Evolutionary conservation across 1,139 yeast species (phyloP).

Genomic region (Taiozyma sp.): DNA sequence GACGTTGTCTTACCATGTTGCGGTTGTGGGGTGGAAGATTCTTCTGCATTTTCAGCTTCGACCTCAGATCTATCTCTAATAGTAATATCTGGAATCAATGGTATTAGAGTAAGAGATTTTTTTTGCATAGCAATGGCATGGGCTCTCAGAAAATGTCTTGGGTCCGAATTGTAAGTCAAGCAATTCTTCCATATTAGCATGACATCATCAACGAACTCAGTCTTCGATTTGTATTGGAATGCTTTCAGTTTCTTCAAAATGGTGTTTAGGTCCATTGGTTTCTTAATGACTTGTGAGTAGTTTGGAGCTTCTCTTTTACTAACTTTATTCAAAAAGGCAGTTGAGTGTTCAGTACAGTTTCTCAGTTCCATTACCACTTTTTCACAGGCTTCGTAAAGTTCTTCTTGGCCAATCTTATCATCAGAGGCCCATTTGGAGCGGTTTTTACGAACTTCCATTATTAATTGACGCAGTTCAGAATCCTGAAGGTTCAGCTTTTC

Average conservation of each 20-base stretch:
- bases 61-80: constrained; percentile 80
- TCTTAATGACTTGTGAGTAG: constrained; percentile 82
- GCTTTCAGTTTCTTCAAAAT: constrained; percentile 85
- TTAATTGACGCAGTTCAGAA: constrained; percentile 74
- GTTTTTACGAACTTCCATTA: constrained; percentile 90
- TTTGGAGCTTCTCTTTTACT: constrained; percentile 97
- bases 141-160: constrained; percentile 82
- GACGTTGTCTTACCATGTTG: constrained; percentile 23
- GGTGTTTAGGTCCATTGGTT: constrained; percentile 96
- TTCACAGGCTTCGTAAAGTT: constrained; percentile 94
- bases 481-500: constrained; percentile 76
- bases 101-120: constrained; percentile 69
- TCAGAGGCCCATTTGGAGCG: constrained; percentile 97
- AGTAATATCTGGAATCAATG: constrained; percentile 84
- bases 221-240: constrained; percentile 76
- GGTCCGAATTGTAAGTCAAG: constrained; percentile 89
- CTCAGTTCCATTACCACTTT: constrained; percentile 87
- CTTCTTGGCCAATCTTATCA: constrained; percentile 95
- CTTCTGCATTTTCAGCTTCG: constrained; percentile 61
- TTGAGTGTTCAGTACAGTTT: constrained; percentile 93
- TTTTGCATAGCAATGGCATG: constrained; percentile 98
- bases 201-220: constrained; percentile 87
- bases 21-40: constrained; percentile 26
- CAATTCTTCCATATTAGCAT: constrained; percentile 97
- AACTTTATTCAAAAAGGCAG: constrained; percentile 92